phyloP scores from a whole-genome alignment of 148 eudicot species.

The Camellia lanceoleosa region DNA sequence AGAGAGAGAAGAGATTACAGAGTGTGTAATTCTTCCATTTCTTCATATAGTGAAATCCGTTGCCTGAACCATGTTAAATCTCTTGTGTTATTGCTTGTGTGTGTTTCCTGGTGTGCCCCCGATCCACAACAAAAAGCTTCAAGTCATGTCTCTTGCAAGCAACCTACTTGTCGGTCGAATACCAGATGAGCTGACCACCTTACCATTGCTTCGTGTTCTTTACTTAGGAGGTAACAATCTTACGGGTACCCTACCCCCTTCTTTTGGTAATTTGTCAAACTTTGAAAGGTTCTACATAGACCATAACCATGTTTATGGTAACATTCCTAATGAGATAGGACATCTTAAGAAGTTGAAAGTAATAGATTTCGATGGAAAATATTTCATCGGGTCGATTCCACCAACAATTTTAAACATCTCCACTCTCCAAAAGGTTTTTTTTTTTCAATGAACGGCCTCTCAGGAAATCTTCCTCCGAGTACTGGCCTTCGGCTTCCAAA shows the following conservation, averaged over 20 bases:
- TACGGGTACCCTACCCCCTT: slow-evolving; percentile 13
- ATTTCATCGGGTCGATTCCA: slow-evolving; percentile 18
- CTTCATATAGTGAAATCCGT: too few species aligned
- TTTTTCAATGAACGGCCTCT: slow-evolving; percentile 3
- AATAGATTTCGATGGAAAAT: slow-evolving; percentile 1
- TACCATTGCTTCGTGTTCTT: neutral
- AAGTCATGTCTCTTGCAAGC: too few species aligned
- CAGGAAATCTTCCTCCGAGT: slow-evolving; percentile 15
- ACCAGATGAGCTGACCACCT: too few species aligned
- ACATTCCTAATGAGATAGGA: slow-evolving; percentile 8
- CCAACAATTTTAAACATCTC: slow-evolving; percentile 17
- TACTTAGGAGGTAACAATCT: slow-evolving; percentile 14
- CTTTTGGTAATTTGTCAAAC: slow-evolving; percentile 8
- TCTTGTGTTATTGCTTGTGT: too few species aligned
- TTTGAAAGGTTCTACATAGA: neutral
- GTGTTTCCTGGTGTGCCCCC: too few species aligned
- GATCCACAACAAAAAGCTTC: too few species aligned
- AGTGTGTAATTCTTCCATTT: too few species aligned
- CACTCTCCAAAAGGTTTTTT: neutral
- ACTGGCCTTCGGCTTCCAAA: slow-evolving; percentile 11
- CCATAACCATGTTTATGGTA: neutral
- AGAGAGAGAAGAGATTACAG: too few species aligned
- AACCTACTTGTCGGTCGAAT: too few species aligned
- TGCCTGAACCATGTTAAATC: too few species aligned
- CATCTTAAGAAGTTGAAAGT: slow-evolving; percentile 4